Evolutionary conservation across 768 basidiomycete species (phyloP), one percentile per base, ranked within the genome.

Genomic region (Hypholoma fasciculare): DNA sequence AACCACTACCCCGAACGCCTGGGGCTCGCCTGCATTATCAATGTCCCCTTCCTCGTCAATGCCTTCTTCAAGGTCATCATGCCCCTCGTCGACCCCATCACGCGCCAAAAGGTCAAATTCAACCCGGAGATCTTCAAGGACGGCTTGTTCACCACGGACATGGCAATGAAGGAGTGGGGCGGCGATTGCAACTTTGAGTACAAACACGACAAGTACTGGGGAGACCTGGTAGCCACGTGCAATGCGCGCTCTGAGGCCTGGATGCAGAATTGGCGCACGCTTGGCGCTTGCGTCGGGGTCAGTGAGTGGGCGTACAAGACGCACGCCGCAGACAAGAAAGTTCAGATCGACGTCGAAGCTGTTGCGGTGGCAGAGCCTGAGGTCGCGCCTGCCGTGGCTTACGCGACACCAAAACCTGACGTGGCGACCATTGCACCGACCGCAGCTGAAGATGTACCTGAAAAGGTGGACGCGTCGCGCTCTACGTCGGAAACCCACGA

Each of bases 1-100:
- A 81, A 84, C 20, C 91, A 94, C 67, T 94, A 93, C 65, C 92
- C 92, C 0, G 94, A 96, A 69, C 85, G 94, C 3, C 84, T 96
- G 36, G 92, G 91, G 23, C 68, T 77, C 12, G 82, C 92, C 1
- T 71, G 92, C 43, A 84, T 94, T 65, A 78, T 88, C 58, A 90
- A 94, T 64, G 80, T 94, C n/a, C 93, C 94, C 3, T 94, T 85
- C 76, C 68, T 92, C 50, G 67, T 94, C 51, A 84, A 82, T 55
- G 78, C 83, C 0, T 93, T 94, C 73, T 88, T 85, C 78, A 91
- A 88, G 63, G 71, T 92, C 63, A 86, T 94, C 65, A 82, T 76
- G 63, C 90, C 92, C 1, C 88, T 94, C 67, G 83, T 95, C 52
- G 94, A 96, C 72, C 91, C 94, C 2, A 70, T 92, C 58, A 94